A percentile compares a stretch with the other conserved stretches of the same genome.
These are phyloP conservation scores for Trematosphaeria pertusa DNA, from an alignment of 2,329 filamentous ascomycete species.

Conservation along the genomic window DNA sequence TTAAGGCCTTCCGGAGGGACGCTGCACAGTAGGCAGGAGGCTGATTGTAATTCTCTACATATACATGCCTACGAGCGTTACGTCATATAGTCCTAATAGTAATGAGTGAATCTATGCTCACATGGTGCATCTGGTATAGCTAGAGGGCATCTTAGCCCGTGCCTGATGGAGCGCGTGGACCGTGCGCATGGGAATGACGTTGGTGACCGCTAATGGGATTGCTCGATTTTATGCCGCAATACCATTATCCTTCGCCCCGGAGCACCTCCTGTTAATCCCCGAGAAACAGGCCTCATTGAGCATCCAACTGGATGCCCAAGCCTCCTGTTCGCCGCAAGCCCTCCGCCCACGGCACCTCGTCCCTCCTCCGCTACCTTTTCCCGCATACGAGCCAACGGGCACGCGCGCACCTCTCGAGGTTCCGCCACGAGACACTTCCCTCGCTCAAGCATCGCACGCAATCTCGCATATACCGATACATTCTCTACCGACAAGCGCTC, in stretches of 20 bases:
- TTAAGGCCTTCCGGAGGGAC: not conserved
- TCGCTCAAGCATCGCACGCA: slow-evolving; percentile 74
- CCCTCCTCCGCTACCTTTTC: slow-evolving; percentile 70
- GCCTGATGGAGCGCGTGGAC: too few relatives aligned
- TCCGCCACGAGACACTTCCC: slow-evolving; percentile 79
- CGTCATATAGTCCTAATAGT: not conserved
- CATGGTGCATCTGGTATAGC: too few relatives aligned
- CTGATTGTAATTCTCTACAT: not conserved
- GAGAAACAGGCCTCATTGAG: slow-evolving; percentile 4
- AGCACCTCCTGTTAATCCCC: not conserved
- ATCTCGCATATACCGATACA: slow-evolving; percentile 76
- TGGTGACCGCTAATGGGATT: not conserved
- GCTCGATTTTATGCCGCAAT: not conserved
- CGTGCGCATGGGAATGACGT: slow-evolving; percentile 12
- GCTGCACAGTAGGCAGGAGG: not conserved
- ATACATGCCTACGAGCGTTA: not conserved
- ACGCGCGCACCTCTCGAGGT: slow-evolving; percentile 69
- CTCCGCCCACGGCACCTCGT: slow-evolving; percentile 37
- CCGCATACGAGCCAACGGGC: slow-evolving; percentile 69
- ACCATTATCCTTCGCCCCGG: not conserved
- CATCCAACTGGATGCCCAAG: slow-evolving; percentile 42
- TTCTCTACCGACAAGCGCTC: slow-evolving; percentile 66
- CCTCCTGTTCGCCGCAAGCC: slow-evolving; percentile 39
- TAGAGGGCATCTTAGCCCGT: too few relatives aligned
- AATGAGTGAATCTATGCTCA: too few relatives aligned